Evolutionary conservation across 331 rosid species (phyloP).

Genomic region (Telfairia occidentalis): DNA sequence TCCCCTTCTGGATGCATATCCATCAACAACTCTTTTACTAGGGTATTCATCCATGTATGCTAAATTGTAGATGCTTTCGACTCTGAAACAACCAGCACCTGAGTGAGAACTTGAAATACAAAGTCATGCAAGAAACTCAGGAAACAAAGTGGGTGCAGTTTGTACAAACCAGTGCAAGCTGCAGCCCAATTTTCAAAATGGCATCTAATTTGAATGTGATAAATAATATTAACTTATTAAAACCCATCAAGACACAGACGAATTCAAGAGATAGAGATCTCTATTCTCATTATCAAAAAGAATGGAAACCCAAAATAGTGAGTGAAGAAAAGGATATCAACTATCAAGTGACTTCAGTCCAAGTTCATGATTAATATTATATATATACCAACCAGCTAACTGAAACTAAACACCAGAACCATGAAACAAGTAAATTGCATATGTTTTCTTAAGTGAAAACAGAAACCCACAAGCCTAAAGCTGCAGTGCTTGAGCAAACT

Average conservation of each 20-base stretch:
- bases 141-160: not conserved
- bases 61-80: conserved; percentile 20
- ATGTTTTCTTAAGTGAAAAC: not conserved
- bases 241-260: not conserved
- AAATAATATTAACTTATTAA: not conserved
- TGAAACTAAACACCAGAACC: not conserved
- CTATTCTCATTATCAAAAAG: not conserved
- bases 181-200: not conserved
- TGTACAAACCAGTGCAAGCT: not conserved
- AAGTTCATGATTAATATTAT: not conserved
- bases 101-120: not conserved
- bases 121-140: not conserved
- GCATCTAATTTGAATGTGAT: not conserved
- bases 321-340: not conserved
- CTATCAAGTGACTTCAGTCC: not conserved
- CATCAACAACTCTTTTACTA: conserved; percentile 54
- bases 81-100: conserved; percentile 30
- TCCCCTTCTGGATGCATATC: conserved; percentile 58
- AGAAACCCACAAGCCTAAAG: not conserved
- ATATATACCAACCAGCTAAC: not conserved
- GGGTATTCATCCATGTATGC: conserved; percentile 71
- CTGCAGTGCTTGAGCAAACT: not conserved
- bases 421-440: not conserved
- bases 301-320: not conserved
- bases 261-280: not conserved